A percentile compares a stretch with the other conserved stretches of the same genome.
phyloP scores from a whole-genome alignment of 176 grass and related monocot species.

The Secale cereale region DNA sequence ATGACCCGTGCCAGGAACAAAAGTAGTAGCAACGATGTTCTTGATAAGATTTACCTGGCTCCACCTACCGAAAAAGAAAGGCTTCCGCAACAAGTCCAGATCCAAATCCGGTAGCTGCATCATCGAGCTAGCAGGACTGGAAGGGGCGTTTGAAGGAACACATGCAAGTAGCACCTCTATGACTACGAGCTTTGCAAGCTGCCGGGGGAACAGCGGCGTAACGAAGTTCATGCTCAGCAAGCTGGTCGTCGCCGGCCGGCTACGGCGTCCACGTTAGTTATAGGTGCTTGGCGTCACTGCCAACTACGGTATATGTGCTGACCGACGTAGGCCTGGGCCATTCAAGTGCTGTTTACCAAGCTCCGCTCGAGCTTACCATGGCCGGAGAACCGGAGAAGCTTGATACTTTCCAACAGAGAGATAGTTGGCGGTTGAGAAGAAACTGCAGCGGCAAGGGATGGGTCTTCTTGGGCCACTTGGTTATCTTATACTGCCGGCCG shows the following conservation, averaged over 20 bases:
- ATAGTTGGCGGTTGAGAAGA: neutral
- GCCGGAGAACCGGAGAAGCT: neutral
- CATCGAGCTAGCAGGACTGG: neutral
- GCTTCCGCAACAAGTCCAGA: neutral
- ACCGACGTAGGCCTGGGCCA: neutral
- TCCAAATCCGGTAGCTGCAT: neutral
- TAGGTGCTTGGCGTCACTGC: neutral
- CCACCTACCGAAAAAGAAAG: neutral
- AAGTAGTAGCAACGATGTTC: neutral
- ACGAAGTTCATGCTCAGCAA: neutral
- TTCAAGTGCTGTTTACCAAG: neutral
- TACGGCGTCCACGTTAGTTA: neutral
- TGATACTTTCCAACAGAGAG: neutral
- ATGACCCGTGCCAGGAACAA: neutral
- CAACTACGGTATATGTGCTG: neutral
- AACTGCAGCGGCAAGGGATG: neutral
- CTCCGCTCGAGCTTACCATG: neutral
- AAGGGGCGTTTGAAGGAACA: neutral
- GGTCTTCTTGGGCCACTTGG: neutral
- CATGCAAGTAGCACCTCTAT: neutral
- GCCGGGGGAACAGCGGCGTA: neutral
- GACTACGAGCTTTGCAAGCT: neutral
- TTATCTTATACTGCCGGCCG: neutral
- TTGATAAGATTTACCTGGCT: neutral
- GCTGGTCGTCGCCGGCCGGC: neutral